phyloP scores from a whole-genome alignment of 306 rosid genomes.

The Prunus mume region DNA sequence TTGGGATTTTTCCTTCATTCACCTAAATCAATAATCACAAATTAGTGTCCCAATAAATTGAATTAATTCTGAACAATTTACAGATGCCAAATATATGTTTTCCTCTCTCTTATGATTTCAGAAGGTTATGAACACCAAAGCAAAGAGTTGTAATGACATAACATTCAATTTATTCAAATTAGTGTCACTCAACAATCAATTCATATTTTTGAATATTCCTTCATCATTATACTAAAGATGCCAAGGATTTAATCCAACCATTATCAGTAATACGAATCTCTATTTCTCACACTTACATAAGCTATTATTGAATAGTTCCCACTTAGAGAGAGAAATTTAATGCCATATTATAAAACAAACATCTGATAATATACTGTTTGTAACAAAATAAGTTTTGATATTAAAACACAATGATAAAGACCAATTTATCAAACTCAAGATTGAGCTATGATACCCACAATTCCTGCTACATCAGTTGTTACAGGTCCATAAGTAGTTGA shows the following conservation, averaged over 20 bases:
- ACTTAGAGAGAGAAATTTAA: too few species aligned
- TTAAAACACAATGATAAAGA: neutral
- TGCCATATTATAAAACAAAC: too few species aligned
- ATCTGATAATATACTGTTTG: too few species aligned
- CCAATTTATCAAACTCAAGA: neutral
- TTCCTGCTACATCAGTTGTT: neutral
- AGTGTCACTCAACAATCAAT: neutral
- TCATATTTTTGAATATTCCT: neutral
- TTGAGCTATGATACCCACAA: neutral
- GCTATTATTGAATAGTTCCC: neutral
- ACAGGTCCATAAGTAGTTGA: neutral
- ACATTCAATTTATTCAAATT: neutral
- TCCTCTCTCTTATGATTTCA: neutral
- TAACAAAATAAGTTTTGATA: too few species aligned
- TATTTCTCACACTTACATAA: neutral
- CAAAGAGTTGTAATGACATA: neutral
- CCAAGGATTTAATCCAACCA: neutral
- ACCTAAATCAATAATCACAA: conserved; percentile 44
- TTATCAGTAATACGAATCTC: neutral
- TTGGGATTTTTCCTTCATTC: conserved; percentile 80
- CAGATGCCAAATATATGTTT: neutral
- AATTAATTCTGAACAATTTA: neutral
- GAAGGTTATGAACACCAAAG: neutral
- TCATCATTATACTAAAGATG: neutral
- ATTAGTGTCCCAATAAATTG: neutral